Evolutionary conservation across 176 grass and related monocot species (phyloP).

Genomic region (Hordeum marinum): DNA sequence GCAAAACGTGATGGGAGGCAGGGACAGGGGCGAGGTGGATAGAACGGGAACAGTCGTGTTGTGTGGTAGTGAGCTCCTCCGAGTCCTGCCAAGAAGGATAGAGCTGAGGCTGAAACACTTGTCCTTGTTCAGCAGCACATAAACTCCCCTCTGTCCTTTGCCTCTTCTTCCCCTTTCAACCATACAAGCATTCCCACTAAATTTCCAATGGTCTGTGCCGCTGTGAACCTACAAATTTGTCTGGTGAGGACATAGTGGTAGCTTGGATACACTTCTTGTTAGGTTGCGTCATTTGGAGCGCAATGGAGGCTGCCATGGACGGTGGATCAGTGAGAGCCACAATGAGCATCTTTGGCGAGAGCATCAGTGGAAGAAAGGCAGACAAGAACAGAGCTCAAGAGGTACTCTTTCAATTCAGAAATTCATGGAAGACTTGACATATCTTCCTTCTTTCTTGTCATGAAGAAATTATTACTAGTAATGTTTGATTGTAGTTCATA

Average conservation of each 20-base stretch:
- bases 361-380: slow-evolving; percentile 45
- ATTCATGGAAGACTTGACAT: not conserved
- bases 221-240: not conserved
- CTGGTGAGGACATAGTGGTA: not conserved
- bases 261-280: not conserved
- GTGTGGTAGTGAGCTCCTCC: slow-evolving; percentile 39
- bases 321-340: slow-evolving; percentile 66
- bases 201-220: not conserved
- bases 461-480: not conserved
- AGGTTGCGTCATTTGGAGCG: slow-evolving; percentile 6
- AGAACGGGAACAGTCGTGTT: slow-evolving; percentile 1
- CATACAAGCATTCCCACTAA: not conserved
- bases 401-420: slow-evolving; percentile 37
- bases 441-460: not conserved
- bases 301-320: slow-evolving; percentile 53
- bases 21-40: slow-evolving; percentile 19
- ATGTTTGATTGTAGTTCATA: not conserved
- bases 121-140: slow-evolving; percentile 22
- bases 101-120: slow-evolving; percentile 21
- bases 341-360: slow-evolving; percentile 79
- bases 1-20: not conserved
- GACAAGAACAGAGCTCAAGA: slow-evolving; percentile 45
- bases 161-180: not conserved
- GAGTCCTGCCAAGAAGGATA: slow-evolving; percentile 31
- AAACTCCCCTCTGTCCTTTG: not conserved